Percentiles rank a stretch among this genome's conserved stretches.
These are phyloP conservation scores for Xylaria sp. DNA, from an alignment of 2,329 filamentous ascomycete genomes.

Conservation along the genomic window DNA sequence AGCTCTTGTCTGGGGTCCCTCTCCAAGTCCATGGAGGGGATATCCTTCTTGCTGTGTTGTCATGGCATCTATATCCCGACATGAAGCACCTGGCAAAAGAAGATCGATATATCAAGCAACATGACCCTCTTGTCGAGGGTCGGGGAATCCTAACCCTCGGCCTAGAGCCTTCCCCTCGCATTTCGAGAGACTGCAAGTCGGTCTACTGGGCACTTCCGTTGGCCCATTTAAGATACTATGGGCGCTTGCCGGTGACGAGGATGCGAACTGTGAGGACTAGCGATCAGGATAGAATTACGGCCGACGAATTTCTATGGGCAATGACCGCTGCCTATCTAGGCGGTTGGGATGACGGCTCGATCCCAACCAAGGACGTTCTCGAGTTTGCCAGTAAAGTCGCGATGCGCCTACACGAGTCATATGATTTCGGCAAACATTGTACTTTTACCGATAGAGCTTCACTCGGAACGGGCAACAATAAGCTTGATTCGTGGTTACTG, in stretches of 20 bases:
- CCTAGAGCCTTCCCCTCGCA: conserved; percentile 8
- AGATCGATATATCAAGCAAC: conserved; percentile 9
- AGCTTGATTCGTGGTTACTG: too few relatives aligned
- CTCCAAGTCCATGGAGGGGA: conserved; percentile 29
- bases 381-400: too few relatives aligned
- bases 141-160: conserved; percentile 12
- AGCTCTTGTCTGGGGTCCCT: conserved; percentile 33
- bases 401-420: too few relatives aligned
- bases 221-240: conserved; percentile 17
- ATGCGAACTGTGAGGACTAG: too few relatives aligned
- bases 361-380: too few relatives aligned
- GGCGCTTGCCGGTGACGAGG: too few relatives aligned
- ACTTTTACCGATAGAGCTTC: too few relatives aligned
- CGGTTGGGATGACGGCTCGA: too few relatives aligned
- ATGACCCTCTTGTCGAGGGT: conserved; percentile 2
- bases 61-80: conserved; percentile 43
- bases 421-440: too few relatives aligned
- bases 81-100: conserved; percentile 17
- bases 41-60: conserved; percentile 34
- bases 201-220: conserved; percentile 20
- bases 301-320: too few relatives aligned
- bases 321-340: too few relatives aligned
- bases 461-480: too few relatives aligned
- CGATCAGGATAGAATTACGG: conserved; percentile 13
- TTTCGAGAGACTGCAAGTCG: not conserved